phyloP scores from a whole-genome alignment of 2,329 filamentous ascomycete species.

The Diaporthe velutina region DNA sequence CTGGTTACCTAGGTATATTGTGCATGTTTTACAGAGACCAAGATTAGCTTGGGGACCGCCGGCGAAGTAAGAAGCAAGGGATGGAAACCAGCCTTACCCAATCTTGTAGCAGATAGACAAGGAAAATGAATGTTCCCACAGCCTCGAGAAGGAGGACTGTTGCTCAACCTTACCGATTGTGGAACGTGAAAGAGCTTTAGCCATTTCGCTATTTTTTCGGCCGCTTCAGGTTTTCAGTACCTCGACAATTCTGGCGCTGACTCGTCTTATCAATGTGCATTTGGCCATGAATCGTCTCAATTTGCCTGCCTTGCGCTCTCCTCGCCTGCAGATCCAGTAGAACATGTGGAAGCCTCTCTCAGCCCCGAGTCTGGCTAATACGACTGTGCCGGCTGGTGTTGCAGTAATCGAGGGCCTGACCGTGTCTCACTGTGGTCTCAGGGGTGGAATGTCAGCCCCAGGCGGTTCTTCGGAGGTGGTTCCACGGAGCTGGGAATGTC shows the following conservation, averaged over 20 bases:
- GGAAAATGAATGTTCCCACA: background rate
- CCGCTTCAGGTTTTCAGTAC: background rate
- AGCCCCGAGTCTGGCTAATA: background rate
- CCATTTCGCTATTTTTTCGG: background rate
- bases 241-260: background rate
- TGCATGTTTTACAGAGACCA: too few relatives aligned
- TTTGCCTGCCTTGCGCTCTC: background rate
- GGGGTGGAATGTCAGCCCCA: conserved; percentile 5
- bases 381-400: background rate
- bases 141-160: background rate
- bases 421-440: conserved; percentile 15
- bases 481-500: conserved; percentile 18
- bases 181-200: background rate
- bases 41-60: too few relatives aligned
- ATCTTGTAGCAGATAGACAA: background rate
- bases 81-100: background rate
- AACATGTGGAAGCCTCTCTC: background rate
- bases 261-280: background rate
- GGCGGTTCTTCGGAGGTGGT: background rate
- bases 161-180: background rate
- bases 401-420: background rate
- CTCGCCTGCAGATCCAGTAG: background rate
- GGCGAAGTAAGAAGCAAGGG: background rate
- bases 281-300: background rate
- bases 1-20: too few relatives aligned